These are phyloP conservation scores for Ceratocystiopsis brevicomis DNA, from an alignment of 2,329 filamentous ascomycete genomes.

Conservation along the genomic window DNA sequence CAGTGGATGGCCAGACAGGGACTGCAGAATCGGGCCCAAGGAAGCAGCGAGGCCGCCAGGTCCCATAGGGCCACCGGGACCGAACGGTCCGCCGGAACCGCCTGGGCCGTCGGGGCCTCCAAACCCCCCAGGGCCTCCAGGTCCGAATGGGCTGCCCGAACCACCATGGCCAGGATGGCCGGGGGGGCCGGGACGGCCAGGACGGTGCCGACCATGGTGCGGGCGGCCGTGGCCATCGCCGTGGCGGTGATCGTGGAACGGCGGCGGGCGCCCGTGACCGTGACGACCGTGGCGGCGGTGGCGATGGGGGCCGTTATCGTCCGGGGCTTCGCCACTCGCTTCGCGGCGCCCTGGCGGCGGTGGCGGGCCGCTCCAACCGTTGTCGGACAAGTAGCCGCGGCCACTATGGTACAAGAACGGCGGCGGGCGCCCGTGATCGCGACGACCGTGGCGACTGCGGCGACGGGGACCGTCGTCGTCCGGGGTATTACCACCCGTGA, in stretches of 20 bases:
- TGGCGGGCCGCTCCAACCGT: not conserved
- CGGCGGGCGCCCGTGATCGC: not conserved
- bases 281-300: not conserved
- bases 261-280: not conserved
- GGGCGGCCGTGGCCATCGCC: slow-evolving; percentile 1
- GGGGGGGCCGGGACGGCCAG: not conserved
- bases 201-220: not conserved
- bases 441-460: not conserved
- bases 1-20: slow-evolving; percentile 23
- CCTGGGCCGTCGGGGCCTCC: slow-evolving; percentile 7
- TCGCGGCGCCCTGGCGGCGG: too few relatives aligned
- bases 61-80: slow-evolving; percentile 3
- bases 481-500: too few relatives aligned
- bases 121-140: slow-evolving; percentile 6
- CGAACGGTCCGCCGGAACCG: slow-evolving; percentile 4
- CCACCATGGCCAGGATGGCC: not conserved
- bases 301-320: too few relatives aligned
- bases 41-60: slow-evolving; percentile 12
- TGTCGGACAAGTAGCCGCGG: not conserved
- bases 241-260: not conserved
- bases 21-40: slow-evolving; percentile 20
- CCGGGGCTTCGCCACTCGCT: too few relatives aligned
- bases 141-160: slow-evolving; percentile 5
- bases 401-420: not conserved
- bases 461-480: too few relatives aligned